These are phyloP conservation scores for Nemophila menziesii DNA, from an alignment of 257 asterid species.

Conservation along the genomic window DNA sequence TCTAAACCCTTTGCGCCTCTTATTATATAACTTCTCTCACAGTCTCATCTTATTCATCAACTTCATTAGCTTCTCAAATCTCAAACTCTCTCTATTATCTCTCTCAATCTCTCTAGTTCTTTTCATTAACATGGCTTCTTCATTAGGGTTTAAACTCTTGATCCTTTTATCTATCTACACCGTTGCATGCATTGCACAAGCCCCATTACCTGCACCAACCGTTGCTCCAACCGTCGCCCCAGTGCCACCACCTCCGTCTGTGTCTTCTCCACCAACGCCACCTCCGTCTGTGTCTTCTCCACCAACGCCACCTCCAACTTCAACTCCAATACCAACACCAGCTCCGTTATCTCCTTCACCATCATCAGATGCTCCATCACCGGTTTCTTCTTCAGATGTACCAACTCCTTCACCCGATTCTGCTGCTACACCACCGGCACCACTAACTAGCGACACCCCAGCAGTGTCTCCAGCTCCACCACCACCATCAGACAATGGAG, in stretches of 20 bases:
- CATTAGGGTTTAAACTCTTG: slow-evolving; percentile 24
- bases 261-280: slow-evolving; percentile 35
- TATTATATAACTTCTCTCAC: slow-evolving; percentile 13
- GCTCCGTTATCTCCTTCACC: slow-evolving; percentile 13
- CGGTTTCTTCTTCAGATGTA: slow-evolving; percentile 18
- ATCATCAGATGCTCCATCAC: slow-evolving; percentile 21
- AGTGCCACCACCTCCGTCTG: slow-evolving; percentile 20
- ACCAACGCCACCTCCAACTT: slow-evolving; percentile 11
- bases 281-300: slow-evolving; percentile 14
- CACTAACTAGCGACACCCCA: slow-evolving; percentile 20
- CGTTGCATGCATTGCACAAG: slow-evolving; percentile 51
- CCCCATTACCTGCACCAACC: slow-evolving; percentile 45
- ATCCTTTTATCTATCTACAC: slow-evolving; percentile 34
- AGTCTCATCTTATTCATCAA: slow-evolving; percentile 15
- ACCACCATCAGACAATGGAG: slow-evolving; percentile 29
- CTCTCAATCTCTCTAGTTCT: not conserved
- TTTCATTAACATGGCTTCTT: slow-evolving; percentile 23
- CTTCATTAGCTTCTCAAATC: slow-evolving; percentile 6
- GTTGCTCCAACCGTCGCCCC: slow-evolving; percentile 52
- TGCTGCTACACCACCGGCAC: slow-evolving; percentile 19
- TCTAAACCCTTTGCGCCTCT: not conserved
- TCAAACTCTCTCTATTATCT: slow-evolving; percentile 7
- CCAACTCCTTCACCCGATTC: slow-evolving; percentile 22
- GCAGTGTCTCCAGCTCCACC: slow-evolving; percentile 20
- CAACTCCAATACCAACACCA: slow-evolving; percentile 14